Evolutionary conservation across 495 filamentous ascomycete species (phyloP), one percentile per base, ranked within the genome.

Genomic region (Xylaria bambusicola): DNA sequence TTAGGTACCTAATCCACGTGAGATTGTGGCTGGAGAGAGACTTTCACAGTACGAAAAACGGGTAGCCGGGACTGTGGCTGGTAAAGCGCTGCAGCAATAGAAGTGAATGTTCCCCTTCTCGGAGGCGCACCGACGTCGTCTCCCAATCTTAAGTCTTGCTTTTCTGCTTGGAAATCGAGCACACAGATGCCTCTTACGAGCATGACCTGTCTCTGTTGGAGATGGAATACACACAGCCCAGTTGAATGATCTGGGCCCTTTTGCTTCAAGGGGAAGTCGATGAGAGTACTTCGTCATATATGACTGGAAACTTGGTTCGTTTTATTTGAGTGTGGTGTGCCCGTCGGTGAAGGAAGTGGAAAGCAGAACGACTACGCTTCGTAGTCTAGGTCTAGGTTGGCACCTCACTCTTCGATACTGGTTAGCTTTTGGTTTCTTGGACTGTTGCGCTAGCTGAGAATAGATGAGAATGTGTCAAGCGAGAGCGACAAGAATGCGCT

Each of bases 221-320:
- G 35, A 20, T 24, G 10, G 38, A 29, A 51, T 51, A 51, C 46
- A 51, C 56, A 40, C 54, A 3, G 46, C 46, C 46, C 46, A 31
- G 26, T 35, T 6, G 24, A 44, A 18, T 38, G 35, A 42, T 21
- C 18, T 40, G 24, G 35, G n/a, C 47, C 31, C 44, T 51, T 41
- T 42, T 38, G 36, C 27, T 58, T 38, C 27, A 23, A 51, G 23
- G 8, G 9, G 20, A 24, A 50, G 27, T 26, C 46, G 56, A 41
- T 42, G 56, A 58, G 56, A 50, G 56, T 49, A 50, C 18, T 26
- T 31, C 46, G 52, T 42, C 47, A 51, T 27, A 31, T 50, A 58
- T 41, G 35, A 44, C 10, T 51, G n/a, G 47, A 44, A 35, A 33
- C n/a, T 8, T 44, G n/a, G 56, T 8, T 50, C 35, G 17, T 50